These are phyloP conservation scores for Kazachstania taianensis DNA, from an alignment of 805 yeast genomes.

Conservation along the genomic window DNA sequence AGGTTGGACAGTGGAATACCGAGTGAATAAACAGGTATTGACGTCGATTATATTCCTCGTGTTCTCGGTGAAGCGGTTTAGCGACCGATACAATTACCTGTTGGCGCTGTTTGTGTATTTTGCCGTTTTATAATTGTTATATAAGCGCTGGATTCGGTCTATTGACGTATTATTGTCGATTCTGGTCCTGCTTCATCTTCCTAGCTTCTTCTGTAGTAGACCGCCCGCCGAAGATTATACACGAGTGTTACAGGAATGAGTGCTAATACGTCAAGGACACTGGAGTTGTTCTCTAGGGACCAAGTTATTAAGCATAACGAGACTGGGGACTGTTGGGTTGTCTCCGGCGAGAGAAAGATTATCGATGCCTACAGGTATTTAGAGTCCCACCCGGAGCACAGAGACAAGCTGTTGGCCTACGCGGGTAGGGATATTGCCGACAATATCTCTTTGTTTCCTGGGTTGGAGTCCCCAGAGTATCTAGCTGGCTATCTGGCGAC, in stretches of 20 bases:
- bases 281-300: conserved; percentile 52
- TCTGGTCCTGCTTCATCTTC: background rate
- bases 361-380: conserved; percentile 61
- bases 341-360: conserved; percentile 67
- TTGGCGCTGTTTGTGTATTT: too few species aligned
- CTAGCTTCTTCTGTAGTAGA: background rate
- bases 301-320: conserved; percentile 46
- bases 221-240: background rate
- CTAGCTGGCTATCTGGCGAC: conserved; percentile 80
- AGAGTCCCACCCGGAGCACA: conserved; percentile 54
- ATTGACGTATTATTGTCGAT: too few species aligned
- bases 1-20: too few species aligned
- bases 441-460: conserved; percentile 80
- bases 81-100: too few species aligned
- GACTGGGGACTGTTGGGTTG: conserved; percentile 63
- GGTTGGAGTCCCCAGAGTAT: conserved; percentile 71
- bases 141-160: too few species aligned
- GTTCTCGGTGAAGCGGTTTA: too few species aligned
- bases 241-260: background rate
- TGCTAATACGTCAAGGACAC: conserved; percentile 20
- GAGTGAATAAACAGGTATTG: too few species aligned
- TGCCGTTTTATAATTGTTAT: too few species aligned
- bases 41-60: too few species aligned
- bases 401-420: conserved; percentile 50
- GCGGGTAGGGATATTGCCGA: conserved; percentile 78